Evolutionary conservation across 345 rosid species (phyloP).

Genomic region (Psidium guajava): DNA sequence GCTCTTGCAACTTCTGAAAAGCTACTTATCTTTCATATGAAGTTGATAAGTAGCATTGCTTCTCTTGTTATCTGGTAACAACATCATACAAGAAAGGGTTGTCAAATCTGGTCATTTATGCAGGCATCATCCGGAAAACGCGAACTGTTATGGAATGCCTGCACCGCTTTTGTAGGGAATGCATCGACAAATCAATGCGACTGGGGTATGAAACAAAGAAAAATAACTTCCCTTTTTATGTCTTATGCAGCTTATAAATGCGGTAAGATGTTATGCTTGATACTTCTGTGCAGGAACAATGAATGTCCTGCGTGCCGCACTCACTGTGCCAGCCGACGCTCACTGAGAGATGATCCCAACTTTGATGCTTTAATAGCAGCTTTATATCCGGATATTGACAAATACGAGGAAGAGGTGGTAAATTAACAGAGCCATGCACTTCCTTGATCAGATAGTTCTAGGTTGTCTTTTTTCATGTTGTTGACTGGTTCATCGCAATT

Average conservation of each 20-base stretch:
- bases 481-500: background rate
- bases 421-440: background rate
- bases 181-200: constrained; percentile 97
- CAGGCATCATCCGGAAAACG: constrained; percentile 94
- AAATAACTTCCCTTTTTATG: background rate
- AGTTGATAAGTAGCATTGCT: background rate
- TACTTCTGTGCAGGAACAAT: constrained; percentile 57
- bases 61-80: background rate
- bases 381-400: constrained; percentile 68
- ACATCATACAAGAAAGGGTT: background rate
- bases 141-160: constrained; percentile 94
- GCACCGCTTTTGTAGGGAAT: constrained; percentile 90
- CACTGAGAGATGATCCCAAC: constrained; percentile 88
- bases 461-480: background rate
- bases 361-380: constrained; percentile 84
- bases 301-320: constrained; percentile 99
- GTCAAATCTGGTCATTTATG: constrained; percentile 1
- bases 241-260: background rate
- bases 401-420: constrained; percentile 66
- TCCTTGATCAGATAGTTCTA: background rate
- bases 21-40: background rate
- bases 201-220: constrained; percentile 50
- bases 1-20: background rate
- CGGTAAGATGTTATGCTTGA: background rate
- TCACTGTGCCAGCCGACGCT: constrained; percentile 94